Conservation (phyloP, 2,329 filamentous ascomycete species). For the Myriosclerotinia duriaeana region DNA sequence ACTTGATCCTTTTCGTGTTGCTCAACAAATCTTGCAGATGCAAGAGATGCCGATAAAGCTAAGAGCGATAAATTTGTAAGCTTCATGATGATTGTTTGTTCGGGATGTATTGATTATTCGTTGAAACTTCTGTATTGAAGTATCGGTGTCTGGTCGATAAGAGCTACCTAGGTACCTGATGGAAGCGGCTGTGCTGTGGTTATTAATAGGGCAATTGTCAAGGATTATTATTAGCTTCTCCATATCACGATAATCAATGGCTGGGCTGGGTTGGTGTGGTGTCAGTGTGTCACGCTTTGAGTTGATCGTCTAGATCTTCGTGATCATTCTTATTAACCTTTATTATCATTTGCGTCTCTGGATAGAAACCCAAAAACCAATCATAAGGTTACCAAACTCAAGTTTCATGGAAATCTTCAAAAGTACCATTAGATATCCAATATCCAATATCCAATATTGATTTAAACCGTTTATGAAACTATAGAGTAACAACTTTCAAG, state of each 20-base stretch:
- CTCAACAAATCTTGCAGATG: conserved; percentile 58
- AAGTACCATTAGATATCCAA: too few species aligned
- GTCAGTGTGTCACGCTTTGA: conserved; percentile 16
- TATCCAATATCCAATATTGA: too few species aligned
- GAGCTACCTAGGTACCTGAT: background rate
- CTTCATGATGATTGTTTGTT: conserved; percentile 48
- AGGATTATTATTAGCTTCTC: conserved; percentile 15
- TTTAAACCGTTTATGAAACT: too few species aligned
- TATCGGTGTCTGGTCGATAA: background rate
- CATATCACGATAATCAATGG: conserved; percentile 1
- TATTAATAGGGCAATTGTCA: background rate
- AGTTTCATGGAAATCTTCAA: too few species aligned
- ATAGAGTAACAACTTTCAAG: background rate
- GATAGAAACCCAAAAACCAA: too few species aligned
- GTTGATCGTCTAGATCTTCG: background rate
- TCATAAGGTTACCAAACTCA: too few species aligned
- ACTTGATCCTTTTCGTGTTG: conserved; percentile 52
- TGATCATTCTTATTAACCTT: too few species aligned
- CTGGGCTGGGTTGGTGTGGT: background rate
- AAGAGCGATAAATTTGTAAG: conserved; percentile 50
- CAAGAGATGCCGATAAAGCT: conserved; percentile 53
- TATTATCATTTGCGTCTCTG: background rate
- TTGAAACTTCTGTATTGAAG: background rate
- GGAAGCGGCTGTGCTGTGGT: background rate
- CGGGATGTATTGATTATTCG: background rate